These are phyloP conservation scores for Cyberlindnera nakhonratchasimensis DNA, from an alignment of 805 yeast genomes.

Conservation along the genomic window DNA sequence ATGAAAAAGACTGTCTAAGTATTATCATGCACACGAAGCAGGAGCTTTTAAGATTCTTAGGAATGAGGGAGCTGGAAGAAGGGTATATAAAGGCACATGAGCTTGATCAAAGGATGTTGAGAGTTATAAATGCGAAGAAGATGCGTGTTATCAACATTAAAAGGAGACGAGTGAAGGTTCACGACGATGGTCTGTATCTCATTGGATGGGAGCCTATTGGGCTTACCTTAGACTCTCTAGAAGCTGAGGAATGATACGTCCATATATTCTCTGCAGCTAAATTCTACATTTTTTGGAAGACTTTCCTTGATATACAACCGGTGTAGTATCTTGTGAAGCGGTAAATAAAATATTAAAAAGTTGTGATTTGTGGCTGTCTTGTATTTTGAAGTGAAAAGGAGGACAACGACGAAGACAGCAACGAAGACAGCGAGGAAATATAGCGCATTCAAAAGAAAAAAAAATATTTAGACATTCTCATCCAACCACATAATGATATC, in stretches of 20 bases:
- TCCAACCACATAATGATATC: constrained; percentile 23
- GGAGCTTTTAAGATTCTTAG: constrained; percentile 21
- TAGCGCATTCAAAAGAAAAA: too few relatives aligned
- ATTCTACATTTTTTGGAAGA: too few relatives aligned
- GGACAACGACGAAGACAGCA: background rate
- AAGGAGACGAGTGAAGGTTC: constrained; percentile 16
- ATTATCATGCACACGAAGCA: constrained; percentile 11
- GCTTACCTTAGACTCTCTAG: constrained; percentile 10
- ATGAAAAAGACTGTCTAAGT: constrained; percentile 13
- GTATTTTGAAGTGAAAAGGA: too few relatives aligned
- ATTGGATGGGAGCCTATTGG: constrained; percentile 21
- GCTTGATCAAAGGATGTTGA: constrained; percentile 8
- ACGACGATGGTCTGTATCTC: constrained; percentile 6
- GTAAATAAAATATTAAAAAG: background rate
- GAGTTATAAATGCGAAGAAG: constrained; percentile 7
- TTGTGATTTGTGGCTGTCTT: too few relatives aligned
- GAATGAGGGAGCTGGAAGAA: constrained; percentile 24
- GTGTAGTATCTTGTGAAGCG: too few relatives aligned
- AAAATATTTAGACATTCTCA: constrained; percentile 6
- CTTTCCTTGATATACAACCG: background rate
- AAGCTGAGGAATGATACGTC: background rate
- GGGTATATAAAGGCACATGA: constrained; percentile 16
- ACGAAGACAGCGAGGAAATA: background rate
- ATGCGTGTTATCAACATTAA: constrained; percentile 8
- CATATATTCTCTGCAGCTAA: background rate